Conservation (phyloP, 1,284 basidiomycete species). For the Ustilago nuda region DNA sequence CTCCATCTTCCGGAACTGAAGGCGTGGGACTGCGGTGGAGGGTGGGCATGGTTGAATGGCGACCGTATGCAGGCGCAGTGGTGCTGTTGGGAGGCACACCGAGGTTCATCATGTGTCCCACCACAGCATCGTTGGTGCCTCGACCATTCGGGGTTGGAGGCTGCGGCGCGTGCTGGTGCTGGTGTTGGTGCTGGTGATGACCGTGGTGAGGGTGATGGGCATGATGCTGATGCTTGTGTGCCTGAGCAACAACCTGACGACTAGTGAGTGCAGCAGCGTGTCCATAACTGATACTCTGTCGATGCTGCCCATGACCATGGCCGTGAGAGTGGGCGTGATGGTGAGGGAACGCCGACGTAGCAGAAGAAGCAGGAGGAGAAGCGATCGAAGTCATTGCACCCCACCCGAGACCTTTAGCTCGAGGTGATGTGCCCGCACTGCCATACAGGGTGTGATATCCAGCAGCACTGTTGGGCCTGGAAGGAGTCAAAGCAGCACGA, state of each 20-base stretch:
- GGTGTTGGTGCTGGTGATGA: constrained; percentile 36
- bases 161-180: constrained; percentile 9
- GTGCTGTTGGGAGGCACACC: constrained; percentile 29
- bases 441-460: constrained; percentile 29
- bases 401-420: constrained; percentile 59
- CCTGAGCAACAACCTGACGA: constrained; percentile 20
- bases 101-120: constrained; percentile 33
- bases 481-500: constrained; percentile 36
- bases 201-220: constrained; percentile 24
- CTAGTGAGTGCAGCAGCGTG: constrained; percentile 43
- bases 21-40: constrained; percentile 55
- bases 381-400: constrained; percentile 59
- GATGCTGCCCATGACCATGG: constrained; percentile 11
- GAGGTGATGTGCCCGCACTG: constrained; percentile 55
- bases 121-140: not conserved
- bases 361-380: constrained; percentile 19
- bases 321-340: constrained; percentile 14
- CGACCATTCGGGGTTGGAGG: constrained; percentile 1
- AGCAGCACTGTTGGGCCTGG: constrained; percentile 47
- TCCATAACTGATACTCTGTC: constrained; percentile 49
- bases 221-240: constrained; percentile 14
- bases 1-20: constrained; percentile 61
- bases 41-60: constrained; percentile 58
- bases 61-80: constrained; percentile 19
- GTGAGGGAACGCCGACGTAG: constrained; percentile 10